Evolutionary conservation across 805 yeast species (phyloP), one percentile per base, ranked within the genome.

Genomic region (Kluyveromyces nonfermentans): DNA sequence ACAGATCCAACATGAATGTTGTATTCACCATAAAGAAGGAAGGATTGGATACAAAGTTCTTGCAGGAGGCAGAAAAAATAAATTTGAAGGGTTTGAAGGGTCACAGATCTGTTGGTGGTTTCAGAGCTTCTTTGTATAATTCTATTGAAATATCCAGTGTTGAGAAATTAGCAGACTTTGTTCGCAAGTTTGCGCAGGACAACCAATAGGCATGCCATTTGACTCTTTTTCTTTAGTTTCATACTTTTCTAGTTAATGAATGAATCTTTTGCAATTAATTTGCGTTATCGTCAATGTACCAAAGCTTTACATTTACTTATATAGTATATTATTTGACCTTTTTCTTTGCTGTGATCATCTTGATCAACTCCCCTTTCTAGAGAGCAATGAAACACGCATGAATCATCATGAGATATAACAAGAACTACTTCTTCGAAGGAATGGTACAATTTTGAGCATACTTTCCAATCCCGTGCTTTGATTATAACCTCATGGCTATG

Each of bases 31-130:
- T 88, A 38, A 71, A 74, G 19, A 74, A 71, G 42, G 78, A 74
- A 3, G 85, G 74, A 2, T 62, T 77, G 42, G 96, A 89, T 57
- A 71, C 74, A 5, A 67, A 74, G 47, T 93, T 93, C 66, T 57
- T 90, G 48, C 69, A 76, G 48, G 79, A 72, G 39, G 95, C 97
- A 3, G 73, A 69, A 19, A 74, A 63, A 21, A 59, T 51, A 45
- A 73, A 76, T 1, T 71, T 93, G 49, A 69, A 79, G 5, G 97
- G 97, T 6, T 73, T 90, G 57, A 85, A 88, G 67, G 97, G 98
- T 35, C 97, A 90, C 66, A 78, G 97, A 63, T 86, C 96, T 4
- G 97, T 90, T 36, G 97, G 97, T 41, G 98, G 98, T 25, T 83
- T 93, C 66, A 81, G 98, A 65, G 89, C 94, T 14, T 88, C 97